Base-by-base conservation (phyloP, 257 asterid genomes). In the Cruciata laevipes region DNA sequence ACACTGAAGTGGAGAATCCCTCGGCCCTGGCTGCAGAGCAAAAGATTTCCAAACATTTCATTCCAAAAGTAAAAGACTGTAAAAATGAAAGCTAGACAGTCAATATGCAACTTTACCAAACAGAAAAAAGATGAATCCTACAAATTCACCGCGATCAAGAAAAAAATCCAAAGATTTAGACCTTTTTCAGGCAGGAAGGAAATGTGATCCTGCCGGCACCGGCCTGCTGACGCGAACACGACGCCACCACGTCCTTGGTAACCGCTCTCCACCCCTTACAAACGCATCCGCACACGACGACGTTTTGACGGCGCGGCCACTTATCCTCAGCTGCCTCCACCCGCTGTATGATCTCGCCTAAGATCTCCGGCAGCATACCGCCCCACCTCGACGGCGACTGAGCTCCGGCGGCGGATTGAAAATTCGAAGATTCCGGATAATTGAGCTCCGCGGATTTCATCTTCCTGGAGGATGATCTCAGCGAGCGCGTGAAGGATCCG, bases 111-210 rank as follows among this genome's bases (percentile, higher is more conserved):
- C 69, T 65, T 13, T 44, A 44, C 35, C 53, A 42, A 37, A 63
- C 21, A 24, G 8, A 14, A 7, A 25, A 17, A 27, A 16, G 18
- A 27, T 3, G 16, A 62, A n/a, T 11, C 51, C 38, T 40, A 61
- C 18, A 32, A 62, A 24, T n/a, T 32, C 47, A 35, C 9, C 9
- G 44, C 24, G 37, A 61, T 6, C 8, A 61, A 61, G n/a, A n/a
- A 8, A 63, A 21, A 38, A 4, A 1, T 31, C n/a, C 18, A 4
- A 16, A 5, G 30, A 12, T 38, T 12, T 3, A 64, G 40, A 93
- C 98, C 98, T 90, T 88, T 72, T 83, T 90, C 1, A 93, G 95
- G 69, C 96, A 93, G 60, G 97, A 88, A 57, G 97, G 95, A 47
- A 90, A 88, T 12, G 97, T 93, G 59, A 93, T 90, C 70, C 69